A percentile compares a stretch with the other conserved stretches of the same genome.
phyloP scores from a whole-genome alignment of 345 rosid genomes.

The Aegle marmelos region DNA sequence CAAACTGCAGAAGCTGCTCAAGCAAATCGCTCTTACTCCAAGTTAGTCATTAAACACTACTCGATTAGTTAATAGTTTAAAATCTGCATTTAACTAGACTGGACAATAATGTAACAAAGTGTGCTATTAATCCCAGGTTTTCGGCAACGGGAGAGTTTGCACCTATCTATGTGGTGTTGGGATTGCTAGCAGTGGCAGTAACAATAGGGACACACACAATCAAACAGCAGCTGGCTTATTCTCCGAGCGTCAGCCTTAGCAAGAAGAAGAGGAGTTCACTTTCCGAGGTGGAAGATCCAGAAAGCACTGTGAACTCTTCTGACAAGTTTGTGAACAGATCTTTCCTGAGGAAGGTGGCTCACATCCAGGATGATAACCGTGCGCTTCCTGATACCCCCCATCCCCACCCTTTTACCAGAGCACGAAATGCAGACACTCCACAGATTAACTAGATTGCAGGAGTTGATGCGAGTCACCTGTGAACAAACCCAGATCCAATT shows the following conservation, averaged over 20 bases:
- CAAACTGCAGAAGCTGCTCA: background rate
- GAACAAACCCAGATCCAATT: conserved; percentile 1
- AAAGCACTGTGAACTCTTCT: conserved; percentile 22
- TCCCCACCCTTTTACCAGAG: conserved; percentile 38
- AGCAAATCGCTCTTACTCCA: conserved; percentile 3
- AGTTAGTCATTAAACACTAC: background rate
- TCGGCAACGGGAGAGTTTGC: conserved; percentile 35
- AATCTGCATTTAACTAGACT: no score
- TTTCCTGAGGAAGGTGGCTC: conserved; percentile 48
- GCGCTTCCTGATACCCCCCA: conserved; percentile 26
- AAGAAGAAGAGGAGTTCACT: conserved; percentile 52
- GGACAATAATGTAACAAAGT: background rate
- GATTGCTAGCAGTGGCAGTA: conserved; percentile 33
- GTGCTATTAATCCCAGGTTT: conserved; percentile 17
- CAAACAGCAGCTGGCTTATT: conserved; percentile 46
- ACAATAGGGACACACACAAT: conserved; percentile 35
- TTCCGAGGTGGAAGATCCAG: conserved; percentile 47
- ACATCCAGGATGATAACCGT: conserved; percentile 37
- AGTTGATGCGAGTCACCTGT: conserved; percentile 31
- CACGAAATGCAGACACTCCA: conserved; percentile 39
- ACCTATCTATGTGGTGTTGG: conserved; percentile 41
- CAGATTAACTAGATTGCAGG: conserved; percentile 27
- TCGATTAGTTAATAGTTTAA: background rate
- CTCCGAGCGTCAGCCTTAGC: conserved; percentile 35
- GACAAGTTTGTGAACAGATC: conserved; percentile 43